A percentile compares a stretch with the other conserved stretches of the same genome.
Evolutionary conservation across 257 asterid species (phyloP).

Genomic region (Solanum bukasovii): DNA sequence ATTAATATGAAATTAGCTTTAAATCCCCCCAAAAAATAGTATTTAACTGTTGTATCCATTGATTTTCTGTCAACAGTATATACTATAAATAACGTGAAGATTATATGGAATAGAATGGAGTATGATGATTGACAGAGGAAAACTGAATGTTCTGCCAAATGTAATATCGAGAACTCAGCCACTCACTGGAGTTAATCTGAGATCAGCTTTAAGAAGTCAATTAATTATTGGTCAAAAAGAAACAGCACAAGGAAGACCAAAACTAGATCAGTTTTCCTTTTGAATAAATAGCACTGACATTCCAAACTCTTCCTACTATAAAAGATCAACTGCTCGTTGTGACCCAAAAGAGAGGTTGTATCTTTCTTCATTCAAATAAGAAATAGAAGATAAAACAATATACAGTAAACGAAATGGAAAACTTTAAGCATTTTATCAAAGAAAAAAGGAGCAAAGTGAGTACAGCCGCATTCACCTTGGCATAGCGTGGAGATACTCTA

Average conservation of each 20-base stretch:
- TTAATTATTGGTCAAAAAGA: neutral
- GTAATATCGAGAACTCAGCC: neutral
- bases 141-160: neutral
- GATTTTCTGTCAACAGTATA: neutral
- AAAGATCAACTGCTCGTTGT: neutral
- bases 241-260: neutral
- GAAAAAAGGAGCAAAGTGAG: neutral
- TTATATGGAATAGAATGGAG: neutral
- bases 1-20: neutral
- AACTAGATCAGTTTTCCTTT: neutral
- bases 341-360: neutral
- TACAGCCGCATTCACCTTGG: slow-evolving; percentile 45
- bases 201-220: neutral
- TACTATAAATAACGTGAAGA: neutral
- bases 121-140: neutral
- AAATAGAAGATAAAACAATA: neutral
- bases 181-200: neutral
- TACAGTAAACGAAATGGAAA: neutral
- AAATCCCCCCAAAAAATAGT: neutral
- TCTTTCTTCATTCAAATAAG: neutral
- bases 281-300: neutral
- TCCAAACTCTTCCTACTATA: neutral
- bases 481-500: slow-evolving; percentile 44
- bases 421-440: neutral
- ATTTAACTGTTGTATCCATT: neutral